Percentiles rank a stretch among this genome's conserved stretches.
phyloP scores from a whole-genome alignment of 257 asterid genomes.

The Nicotiana attenuata region DNA sequence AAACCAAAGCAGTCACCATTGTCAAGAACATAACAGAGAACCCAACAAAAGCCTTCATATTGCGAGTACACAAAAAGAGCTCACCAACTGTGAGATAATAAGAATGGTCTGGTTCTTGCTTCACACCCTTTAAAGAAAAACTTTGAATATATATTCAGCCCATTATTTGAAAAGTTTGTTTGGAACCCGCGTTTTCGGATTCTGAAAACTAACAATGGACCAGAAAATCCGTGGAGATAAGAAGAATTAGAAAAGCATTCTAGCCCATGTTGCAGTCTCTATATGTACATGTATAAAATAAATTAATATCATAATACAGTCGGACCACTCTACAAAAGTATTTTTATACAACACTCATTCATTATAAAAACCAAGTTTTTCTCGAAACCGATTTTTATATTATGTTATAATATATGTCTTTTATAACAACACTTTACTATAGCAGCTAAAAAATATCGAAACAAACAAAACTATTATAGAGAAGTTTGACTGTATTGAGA shows the following conservation, averaged over 20 bases:
- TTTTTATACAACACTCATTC: too few species aligned
- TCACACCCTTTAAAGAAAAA: not conserved
- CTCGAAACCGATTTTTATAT: too few species aligned
- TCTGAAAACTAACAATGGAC: conserved; percentile 9
- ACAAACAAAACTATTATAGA: too few species aligned
- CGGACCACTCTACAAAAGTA: too few species aligned
- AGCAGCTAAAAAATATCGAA: too few species aligned
- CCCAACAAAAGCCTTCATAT: conserved; percentile 51
- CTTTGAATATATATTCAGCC: conserved; percentile 19
- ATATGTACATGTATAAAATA: not conserved
- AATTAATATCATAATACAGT: not conserved
- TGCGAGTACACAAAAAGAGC: not conserved
- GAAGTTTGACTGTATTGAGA: not conserved
- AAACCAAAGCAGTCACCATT: conserved; percentile 23
- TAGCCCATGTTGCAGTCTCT: conserved; percentile 29
- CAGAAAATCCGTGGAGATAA: conserved; percentile 37
- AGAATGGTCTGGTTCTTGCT: not conserved
- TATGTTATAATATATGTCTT: too few species aligned
- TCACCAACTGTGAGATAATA: not conserved
- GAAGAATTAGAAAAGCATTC: conserved; percentile 17
- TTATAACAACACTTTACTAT: too few species aligned
- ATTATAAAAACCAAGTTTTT: too few species aligned
- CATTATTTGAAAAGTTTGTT: conserved; percentile 14
- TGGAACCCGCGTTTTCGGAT: conserved; percentile 9
- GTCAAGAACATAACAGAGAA: conserved; percentile 35